Base-by-base conservation (phyloP, 2,329 filamentous ascomycete species). In the Escovopsis sp. region DNA sequence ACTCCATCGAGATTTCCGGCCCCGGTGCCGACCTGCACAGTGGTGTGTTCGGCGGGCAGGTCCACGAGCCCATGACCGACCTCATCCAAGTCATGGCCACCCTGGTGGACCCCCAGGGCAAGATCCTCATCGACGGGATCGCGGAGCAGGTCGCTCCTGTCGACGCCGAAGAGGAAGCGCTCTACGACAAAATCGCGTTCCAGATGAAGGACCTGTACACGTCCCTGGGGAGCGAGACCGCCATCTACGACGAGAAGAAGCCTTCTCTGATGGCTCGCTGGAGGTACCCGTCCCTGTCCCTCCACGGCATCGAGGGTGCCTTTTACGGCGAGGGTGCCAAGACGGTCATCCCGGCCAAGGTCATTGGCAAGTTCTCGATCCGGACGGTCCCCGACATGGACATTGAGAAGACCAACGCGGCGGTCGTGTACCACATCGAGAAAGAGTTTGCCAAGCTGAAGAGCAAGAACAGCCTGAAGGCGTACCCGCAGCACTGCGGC, bases 11-110 rank as follows among this genome's bases (percentile, higher is more conserved):
- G 64, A 71, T 98, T 49, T 87, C 83, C 8, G 91, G 91, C 1
- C 91, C 91, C 10, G 91, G 81, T 35, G 85, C 89, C 51, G 91
- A 98, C 61, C 73, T 98, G 48, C 91, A 98, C 73, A 93, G 85
- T 56, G 91, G 91, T 61, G 89, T 98, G 36, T 98, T 95, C 59
- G 91, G 91, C 52, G 91, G 91, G 51, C 89, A 88, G 39, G 87
- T 87, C 7, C 89, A 96, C 61, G 91, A 98, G 70, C 91, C 91
- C 50, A 98, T 98, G 91, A 96, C 89, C 15, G 91, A 98, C 60
- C 69, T 98, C 41, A 77, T 91, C 46, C 78, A 80, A 48, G 68
- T 98, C 43, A 73, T 98, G 61, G 82, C 72, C 45, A 83, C 79
- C 42, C 72, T 98, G 36, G 91, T 98, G 39, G 86, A 95, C 60